Base-by-base conservation (phyloP, 2,329 filamentous ascomycete genomes). In the Sarocladiaceae sp. region DNA sequence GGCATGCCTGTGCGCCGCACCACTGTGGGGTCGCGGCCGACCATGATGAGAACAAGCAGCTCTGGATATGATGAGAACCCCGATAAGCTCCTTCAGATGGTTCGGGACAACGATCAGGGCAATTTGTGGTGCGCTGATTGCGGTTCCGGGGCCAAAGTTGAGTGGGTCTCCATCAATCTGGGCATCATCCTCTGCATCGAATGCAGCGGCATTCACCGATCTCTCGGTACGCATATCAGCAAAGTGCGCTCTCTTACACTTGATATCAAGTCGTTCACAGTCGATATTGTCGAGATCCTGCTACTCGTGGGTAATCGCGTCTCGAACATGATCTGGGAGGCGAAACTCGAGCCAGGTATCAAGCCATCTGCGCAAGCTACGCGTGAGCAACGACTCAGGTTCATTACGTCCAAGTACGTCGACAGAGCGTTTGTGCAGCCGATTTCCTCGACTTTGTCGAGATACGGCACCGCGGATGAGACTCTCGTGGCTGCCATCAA, bases 141-240 rank as follows among this genome's bases (percentile, higher is more conserved):
- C 64, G 89, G 90, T 11, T 95, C 91, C 7, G 87, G 88, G 29
- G 82, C 85, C 63, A 97, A 97, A 72, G 92, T 96, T 20, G 94
- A 99, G 69, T 99, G 94, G 94, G 94, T 97, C 25, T 97, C 94
- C 0, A 96, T 99, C 71, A 99, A 99, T 62, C 78, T 99, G 4
- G 94, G 90, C 42, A 96, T 99, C 54, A 86, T 99, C 51, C 80
- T 99, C 18, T 99, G 94, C 72, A 97, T 97, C 65, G 93, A 99
- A 69, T 99, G 94, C 71, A 96, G 92, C 65, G 94, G 94, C 57
- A 97, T 99, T 56, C 94, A 99, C 69, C 85, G 94, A 37, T 97
- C 93, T 1, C 79, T 99, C 3, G 94, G 94, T 12, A 99, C 94
- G 2, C 94, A 99, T 68, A 97, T 99, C 64, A 96, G 91, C 69